These are phyloP conservation scores for Grosmannia clavigera DNA, from an alignment of 2,329 filamentous ascomycete species.

Conservation along the genomic window DNA sequence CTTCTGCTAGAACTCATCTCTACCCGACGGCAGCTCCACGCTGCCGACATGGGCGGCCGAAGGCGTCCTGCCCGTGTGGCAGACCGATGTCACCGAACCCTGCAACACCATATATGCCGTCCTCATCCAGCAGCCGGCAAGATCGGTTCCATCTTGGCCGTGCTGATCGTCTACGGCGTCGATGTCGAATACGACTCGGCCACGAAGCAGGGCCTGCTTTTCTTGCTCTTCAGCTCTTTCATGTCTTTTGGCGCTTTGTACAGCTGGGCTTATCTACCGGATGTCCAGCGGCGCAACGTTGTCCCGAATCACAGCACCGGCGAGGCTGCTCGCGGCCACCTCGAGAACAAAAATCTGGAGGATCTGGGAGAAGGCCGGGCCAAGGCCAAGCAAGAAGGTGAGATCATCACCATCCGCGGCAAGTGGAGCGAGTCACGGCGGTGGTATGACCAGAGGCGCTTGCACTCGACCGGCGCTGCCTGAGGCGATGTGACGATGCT, in stretches of 20 bases:
- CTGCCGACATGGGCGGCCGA: conserved; percentile 27
- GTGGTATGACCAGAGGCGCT: conserved; percentile 14
- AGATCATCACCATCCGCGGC: conserved; percentile 30
- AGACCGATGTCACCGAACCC: conserved; percentile 33
- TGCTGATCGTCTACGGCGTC: conserved; percentile 37
- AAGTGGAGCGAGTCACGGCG: conserved; percentile 28
- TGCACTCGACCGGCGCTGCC: neutral
- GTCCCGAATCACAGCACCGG: conserved; percentile 18
- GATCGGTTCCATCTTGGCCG: conserved; percentile 40
- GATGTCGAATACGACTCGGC: conserved; percentile 29
- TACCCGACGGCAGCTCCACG: conserved; percentile 29
- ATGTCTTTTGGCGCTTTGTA: conserved; percentile 35
- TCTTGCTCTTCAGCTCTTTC: conserved; percentile 37
- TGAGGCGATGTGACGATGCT: neutral
- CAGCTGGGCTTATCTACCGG: conserved; percentile 39
- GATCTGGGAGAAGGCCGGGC: conserved; percentile 36
- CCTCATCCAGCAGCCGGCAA: conserved; percentile 43
- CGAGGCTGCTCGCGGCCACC: conserved; percentile 13
- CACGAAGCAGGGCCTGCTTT: conserved; percentile 34
- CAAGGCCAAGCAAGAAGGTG: conserved; percentile 30
- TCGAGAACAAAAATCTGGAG: conserved; percentile 34
- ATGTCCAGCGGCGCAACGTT: conserved; percentile 25
- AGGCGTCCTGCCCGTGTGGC: conserved; percentile 32
- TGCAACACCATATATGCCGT: conserved; percentile 41
- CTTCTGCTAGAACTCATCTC: conserved; percentile 34